Evolutionary conservation across 164 flowering plant species (phyloP).

Genomic region (Dillenia suffruticosa): DNA sequence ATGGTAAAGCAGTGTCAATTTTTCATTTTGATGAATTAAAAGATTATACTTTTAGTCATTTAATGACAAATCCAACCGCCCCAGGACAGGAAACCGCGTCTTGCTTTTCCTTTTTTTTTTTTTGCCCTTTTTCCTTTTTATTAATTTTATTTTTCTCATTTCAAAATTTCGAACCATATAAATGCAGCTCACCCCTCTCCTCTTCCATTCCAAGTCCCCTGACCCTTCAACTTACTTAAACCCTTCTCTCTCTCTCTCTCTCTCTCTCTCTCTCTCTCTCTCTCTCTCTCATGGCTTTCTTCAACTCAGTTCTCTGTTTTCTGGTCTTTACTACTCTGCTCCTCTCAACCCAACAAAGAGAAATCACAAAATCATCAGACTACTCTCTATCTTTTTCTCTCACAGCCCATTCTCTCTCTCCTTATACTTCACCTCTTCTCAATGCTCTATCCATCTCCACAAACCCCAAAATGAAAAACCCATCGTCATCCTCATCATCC

Average conservation of each 20-base stretch:
- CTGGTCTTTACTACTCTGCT: conserved; percentile 8
- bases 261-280: conserved; percentile 2
- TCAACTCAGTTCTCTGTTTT: conserved; percentile 5
- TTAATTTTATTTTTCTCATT: background rate
- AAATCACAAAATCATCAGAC: conserved; percentile 1
- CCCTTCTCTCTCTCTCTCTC: too few relatives aligned
- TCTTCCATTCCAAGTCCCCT: background rate
- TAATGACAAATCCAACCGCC: too few relatives aligned
- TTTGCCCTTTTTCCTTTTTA: background rate
- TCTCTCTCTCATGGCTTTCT: conserved; percentile 12
- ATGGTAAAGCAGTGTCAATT: too few relatives aligned
- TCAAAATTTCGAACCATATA: background rate
- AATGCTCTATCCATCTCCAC: conserved; percentile 7
- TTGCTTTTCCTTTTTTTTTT: background rate
- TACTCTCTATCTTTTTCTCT: conserved; percentile 33
- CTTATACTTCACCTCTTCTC: conserved; percentile 11
- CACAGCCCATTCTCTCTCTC: conserved; percentile 10
- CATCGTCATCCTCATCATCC: conserved; percentile 4
- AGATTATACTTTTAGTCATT: too few relatives aligned
- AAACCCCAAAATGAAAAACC: conserved; percentile 1
- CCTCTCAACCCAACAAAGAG: conserved; percentile 9
- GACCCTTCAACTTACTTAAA: background rate
- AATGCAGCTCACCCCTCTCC: background rate
- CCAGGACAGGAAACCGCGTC: background rate
- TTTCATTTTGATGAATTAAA: too few relatives aligned